Conservation (phyloP, 805 yeast species). For the Zygosaccharomyces kombuchaensis region DNA sequence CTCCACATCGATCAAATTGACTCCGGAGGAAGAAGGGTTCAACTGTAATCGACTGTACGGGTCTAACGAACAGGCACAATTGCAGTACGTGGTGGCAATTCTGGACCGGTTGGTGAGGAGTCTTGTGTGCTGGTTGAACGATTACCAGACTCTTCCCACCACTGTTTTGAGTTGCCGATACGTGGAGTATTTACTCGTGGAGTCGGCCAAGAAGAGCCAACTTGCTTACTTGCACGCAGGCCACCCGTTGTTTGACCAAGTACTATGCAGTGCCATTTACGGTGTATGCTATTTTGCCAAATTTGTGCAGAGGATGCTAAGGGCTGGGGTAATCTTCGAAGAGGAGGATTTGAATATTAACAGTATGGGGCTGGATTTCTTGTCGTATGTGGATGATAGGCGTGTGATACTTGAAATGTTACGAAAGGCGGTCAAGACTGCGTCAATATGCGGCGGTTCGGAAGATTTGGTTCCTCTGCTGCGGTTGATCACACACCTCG, state of each 20-base stretch:
- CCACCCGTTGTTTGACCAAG: slow-evolving; percentile 42
- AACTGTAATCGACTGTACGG: slow-evolving; percentile 36
- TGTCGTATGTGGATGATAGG: slow-evolving; percentile 24
- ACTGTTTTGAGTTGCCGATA: slow-evolving; percentile 73
- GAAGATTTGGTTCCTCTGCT: slow-evolving; percentile 25
- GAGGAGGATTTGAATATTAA: slow-evolving; percentile 73
- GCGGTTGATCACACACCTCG: slow-evolving; percentile 30
- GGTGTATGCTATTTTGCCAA: slow-evolving; percentile 55
- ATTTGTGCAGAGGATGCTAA: slow-evolving; percentile 42
- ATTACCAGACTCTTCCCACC: slow-evolving; percentile 62
- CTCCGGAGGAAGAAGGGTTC: slow-evolving; percentile 43
- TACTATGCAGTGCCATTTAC: slow-evolving; percentile 47
- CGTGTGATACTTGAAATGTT: slow-evolving; percentile 29
- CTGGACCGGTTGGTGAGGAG: slow-evolving; percentile 51
- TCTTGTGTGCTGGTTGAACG: slow-evolving; percentile 70
- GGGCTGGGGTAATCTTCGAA: slow-evolving; percentile 58
- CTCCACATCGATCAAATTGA: slow-evolving; percentile 58
- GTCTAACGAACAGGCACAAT: slow-evolving; percentile 29
- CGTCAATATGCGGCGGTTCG: slow-evolving; percentile 4
- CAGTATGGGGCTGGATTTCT: slow-evolving; percentile 50
- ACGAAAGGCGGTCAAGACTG: slow-evolving; percentile 28
- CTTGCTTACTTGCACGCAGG: slow-evolving; percentile 21
- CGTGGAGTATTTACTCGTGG: slow-evolving; percentile 53
- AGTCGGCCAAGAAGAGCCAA: slow-evolving; percentile 33
- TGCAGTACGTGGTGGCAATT: slow-evolving; percentile 45